Base-by-base conservation (phyloP, 2,329 filamentous ascomycete genomes). In the Ascomycota sp. region DNA sequence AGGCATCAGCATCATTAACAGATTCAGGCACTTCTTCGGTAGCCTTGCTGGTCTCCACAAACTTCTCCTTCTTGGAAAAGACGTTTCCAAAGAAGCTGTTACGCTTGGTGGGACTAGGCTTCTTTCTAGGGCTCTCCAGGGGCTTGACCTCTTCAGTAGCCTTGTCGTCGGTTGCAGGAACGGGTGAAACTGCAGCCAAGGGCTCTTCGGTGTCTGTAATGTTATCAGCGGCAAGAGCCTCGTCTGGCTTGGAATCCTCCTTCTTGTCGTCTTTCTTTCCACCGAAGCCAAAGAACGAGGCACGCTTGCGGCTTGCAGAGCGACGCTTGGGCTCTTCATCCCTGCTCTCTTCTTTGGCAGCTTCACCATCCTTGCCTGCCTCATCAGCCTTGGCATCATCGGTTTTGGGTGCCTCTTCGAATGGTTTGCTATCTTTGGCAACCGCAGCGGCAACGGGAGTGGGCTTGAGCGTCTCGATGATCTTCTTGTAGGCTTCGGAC, bases 401-500 rank as follows among this genome's bases (percentile, higher is more conserved):
- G n/a, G n/a, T n/a, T n/a, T n/a, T n/a, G n/a, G n/a, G n/a, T n/a
- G 48, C 37, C 20, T 45, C 50, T 30, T 44, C 47, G 27, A 45
- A 36, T 11, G 36, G 36, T 38, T 43, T 41, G 13, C 45, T 42
- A 40, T 52, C 50, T 36, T 49, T 43, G 30, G 40, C 34, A 27
- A n/a, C n/a, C n/a, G 15, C 25, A 9, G 25, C 25, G 12, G 34
- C 33, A 19, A 29, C 32, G 30, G 48, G 44, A 38, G 52, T 47
- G 23, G 63, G 64, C 55, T 69, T 69, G 41, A 69, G 57, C 47
- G 74, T 75, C 59, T 83, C 77, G 13, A 89, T 57, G 40, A 79
- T 73, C 44, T 69, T 64, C 73, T 93, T 94, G 75, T 93, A 98
- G 35, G 70, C 69, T 56, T 93, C 83, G 44, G 73, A 75, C 55